These are phyloP conservation scores for Aspergillus steynii DNA, from an alignment of 495 filamentous ascomycete genomes.

Conservation along the genomic window DNA sequence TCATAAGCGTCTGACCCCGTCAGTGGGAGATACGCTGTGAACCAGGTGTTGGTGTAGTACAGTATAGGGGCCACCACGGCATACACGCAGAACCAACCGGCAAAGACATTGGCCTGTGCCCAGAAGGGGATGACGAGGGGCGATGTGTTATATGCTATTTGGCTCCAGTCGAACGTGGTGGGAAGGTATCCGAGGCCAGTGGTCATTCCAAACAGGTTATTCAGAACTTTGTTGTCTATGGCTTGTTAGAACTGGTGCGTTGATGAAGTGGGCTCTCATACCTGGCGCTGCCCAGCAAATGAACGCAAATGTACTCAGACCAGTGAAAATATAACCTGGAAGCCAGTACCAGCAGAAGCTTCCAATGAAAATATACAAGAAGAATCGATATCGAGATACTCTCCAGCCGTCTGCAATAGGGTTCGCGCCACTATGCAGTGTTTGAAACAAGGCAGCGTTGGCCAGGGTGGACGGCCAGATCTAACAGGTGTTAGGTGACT, in stretches of 20 bases:
- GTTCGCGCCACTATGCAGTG: constrained; percentile 80
- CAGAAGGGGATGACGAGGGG: constrained; percentile 83
- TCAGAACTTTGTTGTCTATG: constrained; percentile 34
- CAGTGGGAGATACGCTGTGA: constrained; percentile 76
- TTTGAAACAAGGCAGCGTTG: constrained; percentile 85
- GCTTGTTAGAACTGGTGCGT: constrained; percentile 21
- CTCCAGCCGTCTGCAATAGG: constrained; percentile 78
- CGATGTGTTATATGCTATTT: constrained; percentile 86
- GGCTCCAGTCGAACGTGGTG: constrained; percentile 87
- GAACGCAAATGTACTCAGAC: constrained; percentile 84
- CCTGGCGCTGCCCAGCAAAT: constrained; percentile 84
- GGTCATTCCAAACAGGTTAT: constrained; percentile 70
- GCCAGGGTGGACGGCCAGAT: constrained; percentile 88
- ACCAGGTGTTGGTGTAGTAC: constrained; percentile 72
- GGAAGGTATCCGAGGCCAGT: constrained; percentile 84
- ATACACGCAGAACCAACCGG: constrained; percentile 77
- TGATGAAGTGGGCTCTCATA: constrained; percentile 46
- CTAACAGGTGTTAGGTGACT: constrained; percentile 3
- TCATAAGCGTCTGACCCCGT: constrained; percentile 73
- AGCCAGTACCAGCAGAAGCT: constrained; percentile 76
- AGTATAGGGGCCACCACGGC: constrained; percentile 78
- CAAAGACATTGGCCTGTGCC: constrained; percentile 85
- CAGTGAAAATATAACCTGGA: constrained; percentile 81
- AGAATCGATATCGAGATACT: constrained; percentile 80
- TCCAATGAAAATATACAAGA: constrained; percentile 64